Base-by-base conservation (phyloP, 1,284 basidiomycete species). In the Pseudozyma hubeiensis region DNA sequence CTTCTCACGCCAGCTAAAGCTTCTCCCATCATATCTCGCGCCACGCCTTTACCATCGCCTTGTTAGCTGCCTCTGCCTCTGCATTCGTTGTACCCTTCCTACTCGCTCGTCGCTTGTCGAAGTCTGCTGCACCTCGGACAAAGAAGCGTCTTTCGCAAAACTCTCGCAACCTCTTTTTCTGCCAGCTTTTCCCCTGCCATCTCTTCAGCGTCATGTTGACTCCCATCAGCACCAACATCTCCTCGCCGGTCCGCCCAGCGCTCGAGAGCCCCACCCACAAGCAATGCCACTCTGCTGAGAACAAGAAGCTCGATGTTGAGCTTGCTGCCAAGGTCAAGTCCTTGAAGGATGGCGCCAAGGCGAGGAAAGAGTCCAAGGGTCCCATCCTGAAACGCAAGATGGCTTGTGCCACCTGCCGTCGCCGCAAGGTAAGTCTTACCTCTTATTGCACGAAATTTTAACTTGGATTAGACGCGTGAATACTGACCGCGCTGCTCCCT, bases 351-450 rank as follows among this genome's bases (percentile, higher is more conserved):
- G 47, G 53, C 30, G 55, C 58, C 61, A 74, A 74, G 55, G 62
- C 71, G 1, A 68, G 58, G 40, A 74, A 74, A 37, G 71, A 74
- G 53, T 68, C 71, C 53, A 74, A 74, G 51, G 71, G 71, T 31
- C 65, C 71, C 29, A 74, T 74, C 51, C 71, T 74, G 34, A 74
- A 74, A 62, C 65, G 71, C 19, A 74, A 74, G 62, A 74, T 74
- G 71, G 71, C 71, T 41, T 74, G 71, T 45, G 71, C 71, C 40
- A 74, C 71, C 45, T 74, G 71, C 59, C 65, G 71, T 47, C 65
- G 71, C 19, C 71, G 71, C 49, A 74, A 74, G 59, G 71, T 74
- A 57, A 64, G 65, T 45, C 47, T 44, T 31, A 14, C 30, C 19
- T 40, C 9, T 30, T 19, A n/a, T 16, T 33, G 7, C 17, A 5